A percentile compares a stretch with the other conserved stretches of the same genome.
Conservation (phyloP, 2,329 filamentous ascomycete species). For the Drechslerella dactyloides region DNA sequence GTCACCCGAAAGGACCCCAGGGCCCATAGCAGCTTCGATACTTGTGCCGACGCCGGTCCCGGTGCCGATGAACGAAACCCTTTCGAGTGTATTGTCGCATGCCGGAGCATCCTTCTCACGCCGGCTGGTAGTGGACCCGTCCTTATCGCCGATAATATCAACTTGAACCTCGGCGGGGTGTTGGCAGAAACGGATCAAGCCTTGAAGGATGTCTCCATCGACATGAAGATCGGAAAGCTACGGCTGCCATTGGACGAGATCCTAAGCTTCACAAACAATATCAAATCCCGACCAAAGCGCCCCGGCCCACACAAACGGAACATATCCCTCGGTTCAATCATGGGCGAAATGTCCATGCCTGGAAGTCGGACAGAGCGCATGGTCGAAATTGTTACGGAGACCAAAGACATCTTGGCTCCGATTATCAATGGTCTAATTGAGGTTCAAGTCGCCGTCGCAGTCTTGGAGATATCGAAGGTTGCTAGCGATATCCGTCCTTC, state of each 20-base stretch:
- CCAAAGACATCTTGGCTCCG: slow-evolving; percentile 88
- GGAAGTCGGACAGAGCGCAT: slow-evolving; percentile 72
- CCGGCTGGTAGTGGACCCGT: slow-evolving; percentile 79
- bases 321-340: slow-evolving; percentile 72
- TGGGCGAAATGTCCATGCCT: slow-evolving; percentile 74
- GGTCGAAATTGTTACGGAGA: slow-evolving; percentile 85
- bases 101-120: slow-evolving; percentile 86
- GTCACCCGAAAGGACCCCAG: slow-evolving; percentile 92
- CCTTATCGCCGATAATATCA: slow-evolving; percentile 85
- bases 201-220: slow-evolving; percentile 84
- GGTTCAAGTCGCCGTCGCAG: slow-evolving; percentile 92
- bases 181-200: slow-evolving; percentile 85
- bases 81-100: slow-evolving; percentile 90
- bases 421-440: slow-evolving; percentile 92
- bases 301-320: slow-evolving; percentile 34
- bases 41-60: slow-evolving; percentile 70
- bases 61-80: slow-evolving; percentile 70
- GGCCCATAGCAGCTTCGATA: slow-evolving; percentile 84
- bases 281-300: slow-evolving; percentile 57
- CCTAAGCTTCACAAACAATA: slow-evolving; percentile 60
- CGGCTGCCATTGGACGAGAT: slow-evolving; percentile 92
- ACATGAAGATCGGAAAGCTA: slow-evolving; percentile 86
- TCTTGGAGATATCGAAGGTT: slow-evolving; percentile 82
- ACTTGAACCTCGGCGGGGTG: slow-evolving; percentile 88
- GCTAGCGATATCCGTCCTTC: slow-evolving; percentile 71